Evolutionary conservation across 2,329 filamentous ascomycete genomes (phyloP), one percentile per base, ranked within the genome.

Genomic region (Cladosporium sp.): DNA sequence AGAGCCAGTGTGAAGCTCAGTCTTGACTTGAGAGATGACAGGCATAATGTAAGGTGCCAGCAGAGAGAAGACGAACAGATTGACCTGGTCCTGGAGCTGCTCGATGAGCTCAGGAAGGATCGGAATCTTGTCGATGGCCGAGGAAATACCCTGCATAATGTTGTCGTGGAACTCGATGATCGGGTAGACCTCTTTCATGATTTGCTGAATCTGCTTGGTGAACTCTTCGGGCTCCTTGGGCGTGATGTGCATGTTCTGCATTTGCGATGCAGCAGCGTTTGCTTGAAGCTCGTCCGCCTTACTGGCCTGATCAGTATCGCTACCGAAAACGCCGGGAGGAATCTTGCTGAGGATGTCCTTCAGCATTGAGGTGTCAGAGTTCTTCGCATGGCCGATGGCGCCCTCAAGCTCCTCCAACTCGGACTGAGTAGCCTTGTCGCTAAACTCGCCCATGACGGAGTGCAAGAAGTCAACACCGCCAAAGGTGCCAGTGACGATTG

Each of bases 141-240:
- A 76, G 43, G 82, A 81, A 63, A 96, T 91, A 48, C 72, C 74
- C 73, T 92, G 84, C 78, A 96, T 84, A 55, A 95, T 75, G 46
- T 92, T 83, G 67, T 96, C 91, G 64, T 96, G 91, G 76, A 90
- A 95, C 68, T 95, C 80, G 55, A 96, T 86, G 58, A 89, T 86
- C 1, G 92, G 91, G 76, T 92, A 92, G 60, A 96, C 85, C 69
- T 95, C 85, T 66, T 79, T 74, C 59, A 85, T 86, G 46, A 90
- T 77, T 56, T 88, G 77, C 59, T 84, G 76, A 61, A 95, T 76
- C 67, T 95, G 88, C n/a, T 68, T 66, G 11, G 89, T 89, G 72
- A 89, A 95, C 61, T 87, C 87, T 68, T 95, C 91, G 1, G 90
- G 88, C 53, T 93, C 78, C 49, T 84, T 83, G 5, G 89, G 90